A percentile compares a stretch with the other conserved stretches of the same genome.
These are phyloP conservation scores for Teratosphaeria gauchensis DNA, from an alignment of 2,329 filamentous ascomycete genomes.

Conservation along the genomic window DNA sequence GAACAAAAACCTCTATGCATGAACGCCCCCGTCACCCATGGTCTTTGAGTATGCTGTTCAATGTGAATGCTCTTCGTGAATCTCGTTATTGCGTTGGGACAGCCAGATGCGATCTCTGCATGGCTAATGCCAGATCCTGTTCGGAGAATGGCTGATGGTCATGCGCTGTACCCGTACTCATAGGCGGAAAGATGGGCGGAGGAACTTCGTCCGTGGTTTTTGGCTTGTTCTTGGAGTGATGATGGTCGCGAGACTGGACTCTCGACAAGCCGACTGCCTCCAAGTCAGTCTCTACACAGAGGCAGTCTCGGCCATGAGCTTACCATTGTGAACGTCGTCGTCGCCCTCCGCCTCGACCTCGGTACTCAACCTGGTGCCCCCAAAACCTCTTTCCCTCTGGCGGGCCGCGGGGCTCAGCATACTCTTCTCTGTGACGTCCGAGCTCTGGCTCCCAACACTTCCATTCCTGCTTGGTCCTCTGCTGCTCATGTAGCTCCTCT, in stretches of 20 bases:
- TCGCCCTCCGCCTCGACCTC: constrained; percentile 35
- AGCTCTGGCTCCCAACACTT: constrained; percentile 3
- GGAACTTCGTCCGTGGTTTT: constrained; percentile 3
- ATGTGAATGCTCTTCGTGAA: not conserved
- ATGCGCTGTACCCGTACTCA: constrained; percentile 20
- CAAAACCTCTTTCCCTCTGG: constrained; percentile 13
- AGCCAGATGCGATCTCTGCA: constrained; percentile 32
- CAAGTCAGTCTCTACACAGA: constrained; percentile 1
- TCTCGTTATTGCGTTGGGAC: constrained; percentile 12
- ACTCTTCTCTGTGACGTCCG: constrained; percentile 3
- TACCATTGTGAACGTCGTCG: constrained; percentile 39
- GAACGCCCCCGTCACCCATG: not conserved
- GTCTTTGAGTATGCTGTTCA: no score
- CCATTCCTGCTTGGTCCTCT: not conserved
- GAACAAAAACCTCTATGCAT: not conserved
- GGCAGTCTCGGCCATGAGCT: constrained; percentile 8
- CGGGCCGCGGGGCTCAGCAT: constrained; percentile 17
- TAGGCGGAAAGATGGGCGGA: constrained; percentile 20
- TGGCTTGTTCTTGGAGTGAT: constrained; percentile 3
- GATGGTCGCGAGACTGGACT: constrained; percentile 18
- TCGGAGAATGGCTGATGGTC: constrained; percentile 33
- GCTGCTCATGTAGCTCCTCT: constrained; percentile 6
- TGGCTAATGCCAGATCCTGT: constrained; percentile 35
- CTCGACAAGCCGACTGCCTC: constrained; percentile 26
- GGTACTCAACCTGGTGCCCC: constrained; percentile 20